Conservation (phyloP, 73 alveolate species). For the Paramecium primaurelia region DNA sequence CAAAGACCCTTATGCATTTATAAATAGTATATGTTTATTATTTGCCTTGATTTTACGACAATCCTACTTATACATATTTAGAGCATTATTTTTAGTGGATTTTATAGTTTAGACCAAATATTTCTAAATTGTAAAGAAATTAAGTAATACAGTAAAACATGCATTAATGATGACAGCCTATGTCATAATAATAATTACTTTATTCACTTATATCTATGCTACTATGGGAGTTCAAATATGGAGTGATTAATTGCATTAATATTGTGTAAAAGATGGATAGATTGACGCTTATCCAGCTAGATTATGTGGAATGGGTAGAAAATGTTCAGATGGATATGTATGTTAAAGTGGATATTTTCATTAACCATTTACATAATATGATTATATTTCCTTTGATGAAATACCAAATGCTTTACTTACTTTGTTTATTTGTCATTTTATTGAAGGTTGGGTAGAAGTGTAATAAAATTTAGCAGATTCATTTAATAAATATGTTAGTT, state of each 20-base stretch:
- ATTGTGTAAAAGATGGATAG: neutral
- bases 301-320: conserved; percentile 22
- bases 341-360: neutral
- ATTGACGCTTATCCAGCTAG: neutral
- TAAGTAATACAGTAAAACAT: neutral
- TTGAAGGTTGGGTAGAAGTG: neutral
- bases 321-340: neutral
- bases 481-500: neutral
- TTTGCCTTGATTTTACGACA: neutral
- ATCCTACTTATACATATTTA: neutral
- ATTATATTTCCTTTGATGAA: neutral
- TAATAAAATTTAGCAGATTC: conserved; percentile 7
- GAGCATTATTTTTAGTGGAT: neutral
- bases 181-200: neutral
- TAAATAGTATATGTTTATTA: neutral
- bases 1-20: neutral
- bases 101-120: neutral
- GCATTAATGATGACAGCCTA: neutral
- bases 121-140: neutral
- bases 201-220: neutral
- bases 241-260: neutral
- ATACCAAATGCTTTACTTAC: neutral
- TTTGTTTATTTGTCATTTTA: neutral
- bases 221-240: conserved; percentile 22
- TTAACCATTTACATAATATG: neutral